Percentiles rank a stretch among this genome's conserved stretches.
Conservation (phyloP, 2,329 filamentous ascomycete species). For the Apiospora hydei region DNA sequence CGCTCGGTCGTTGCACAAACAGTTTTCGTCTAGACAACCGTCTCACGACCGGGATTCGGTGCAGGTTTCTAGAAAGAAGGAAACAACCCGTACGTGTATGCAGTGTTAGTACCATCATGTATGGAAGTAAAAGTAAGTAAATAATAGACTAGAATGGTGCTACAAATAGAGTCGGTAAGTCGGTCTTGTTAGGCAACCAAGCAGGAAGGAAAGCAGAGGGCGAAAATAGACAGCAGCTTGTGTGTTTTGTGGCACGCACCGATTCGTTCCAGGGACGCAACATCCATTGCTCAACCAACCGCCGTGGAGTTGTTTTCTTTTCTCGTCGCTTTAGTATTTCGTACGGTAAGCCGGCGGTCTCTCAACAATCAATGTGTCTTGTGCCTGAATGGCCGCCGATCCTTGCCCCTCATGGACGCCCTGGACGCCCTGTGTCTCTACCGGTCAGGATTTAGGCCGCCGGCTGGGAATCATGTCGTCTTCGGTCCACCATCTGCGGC, state of each 20-base stretch:
- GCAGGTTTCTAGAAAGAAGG: constrained; percentile 9
- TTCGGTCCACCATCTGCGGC: constrained; percentile 4
- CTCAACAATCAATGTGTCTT: constrained; percentile 18
- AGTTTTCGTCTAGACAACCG: constrained; percentile 19
- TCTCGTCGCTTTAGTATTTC: not conserved
- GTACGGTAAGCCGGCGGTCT: not conserved
- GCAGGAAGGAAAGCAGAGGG: not conserved
- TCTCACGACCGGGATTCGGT: constrained; percentile 16
- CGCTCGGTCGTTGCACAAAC: constrained; percentile 7
- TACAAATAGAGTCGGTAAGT: not conserved
- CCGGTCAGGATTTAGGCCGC: constrained; percentile 5
- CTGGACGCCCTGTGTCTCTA: not conserved
- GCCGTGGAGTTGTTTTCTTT: not conserved
- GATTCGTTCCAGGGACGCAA: not conserved
- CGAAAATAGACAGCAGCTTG: constrained; percentile 1
- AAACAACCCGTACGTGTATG: not conserved
- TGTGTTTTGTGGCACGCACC: constrained; percentile 14
- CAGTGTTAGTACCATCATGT: not conserved
- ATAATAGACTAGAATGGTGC: not conserved
- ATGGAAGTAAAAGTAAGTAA: not conserved
- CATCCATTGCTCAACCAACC: not conserved
- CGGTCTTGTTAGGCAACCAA: not conserved
- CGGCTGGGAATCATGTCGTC: constrained; percentile 5
- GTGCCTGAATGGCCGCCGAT: constrained; percentile 17
- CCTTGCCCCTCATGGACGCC: not conserved